A percentile compares a stretch with the other conserved stretches of the same genome.
Conservation (phyloP, 2,329 filamentous ascomycete species). For the Fusarium sarcochroum region DNA sequence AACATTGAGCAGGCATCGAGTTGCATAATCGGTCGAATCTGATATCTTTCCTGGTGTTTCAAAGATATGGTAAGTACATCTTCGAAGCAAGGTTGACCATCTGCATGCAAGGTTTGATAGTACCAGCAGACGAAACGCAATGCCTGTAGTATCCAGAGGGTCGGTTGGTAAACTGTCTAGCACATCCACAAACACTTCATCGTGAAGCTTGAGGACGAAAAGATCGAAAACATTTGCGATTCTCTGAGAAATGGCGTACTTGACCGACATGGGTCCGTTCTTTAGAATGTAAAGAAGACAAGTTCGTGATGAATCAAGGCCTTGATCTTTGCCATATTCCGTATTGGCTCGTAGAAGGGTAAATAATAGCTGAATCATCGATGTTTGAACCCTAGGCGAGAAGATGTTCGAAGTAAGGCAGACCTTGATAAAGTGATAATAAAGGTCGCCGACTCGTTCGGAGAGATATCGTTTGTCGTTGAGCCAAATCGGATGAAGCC, state of each 20-base stretch:
- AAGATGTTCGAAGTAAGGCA: conserved; percentile 77
- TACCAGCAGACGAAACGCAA: conserved; percentile 84
- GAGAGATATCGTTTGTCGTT: conserved; percentile 71
- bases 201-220: conserved; percentile 86
- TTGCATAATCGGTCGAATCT: conserved; percentile 77
- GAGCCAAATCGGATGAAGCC: conserved; percentile 74
- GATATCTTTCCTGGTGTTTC: conserved; percentile 85
- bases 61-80: conserved; percentile 94
- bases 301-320: conserved; percentile 73
- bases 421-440: conserved; percentile 80
- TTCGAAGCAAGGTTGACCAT: conserved; percentile 89
- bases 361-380: conserved; percentile 78
- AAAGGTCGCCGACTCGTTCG: conserved; percentile 80
- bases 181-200: conserved; percentile 87
- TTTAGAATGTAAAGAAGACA: conserved; percentile 81
- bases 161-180: conserved; percentile 83
- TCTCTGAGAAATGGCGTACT: conserved; percentile 79
- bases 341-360: conserved; percentile 76
- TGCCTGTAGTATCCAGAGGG: conserved; percentile 80
- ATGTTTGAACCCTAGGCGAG: conserved; percentile 77
- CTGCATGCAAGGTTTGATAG: conserved; percentile 82
- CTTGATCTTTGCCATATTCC: conserved; percentile 73
- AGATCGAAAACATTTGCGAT: conserved; percentile 83
- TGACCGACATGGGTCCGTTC: conserved; percentile 76
- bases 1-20: conserved; percentile 77